Base-by-base conservation (phyloP, 495 filamentous ascomycete genomes). In the Rhypophila decipiens region DNA sequence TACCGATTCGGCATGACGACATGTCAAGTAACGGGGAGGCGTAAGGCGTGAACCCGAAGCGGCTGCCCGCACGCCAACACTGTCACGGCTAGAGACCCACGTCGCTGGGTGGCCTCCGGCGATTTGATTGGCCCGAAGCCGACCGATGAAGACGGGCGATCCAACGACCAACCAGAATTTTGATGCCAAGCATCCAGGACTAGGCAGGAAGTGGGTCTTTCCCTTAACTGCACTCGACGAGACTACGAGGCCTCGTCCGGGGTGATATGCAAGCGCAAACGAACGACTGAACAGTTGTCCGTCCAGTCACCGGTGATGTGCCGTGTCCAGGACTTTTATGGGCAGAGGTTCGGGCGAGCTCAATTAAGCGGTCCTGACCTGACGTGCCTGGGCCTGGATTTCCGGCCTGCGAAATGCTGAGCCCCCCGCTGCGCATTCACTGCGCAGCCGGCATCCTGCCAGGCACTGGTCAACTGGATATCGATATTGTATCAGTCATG, bases 341-440 rank as follows among this genome's bases (percentile, higher is more conserved):
- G 36, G n/a, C n/a, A n/a, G n/a, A n/a, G n/a, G n/a, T n/a, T n/a
- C n/a, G n/a, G n/a, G n/a, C n/a, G n/a, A n/a, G n/a, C n/a, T n/a
- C n/a, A 8, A 7, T 13, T n/a, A 20, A 33, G 24, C 43, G 29
- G 43, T 45, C 43, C 43, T 45, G 29, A 33, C 43, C 43, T 45
- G 41, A 15, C 4, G 15, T 17, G 18, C 10, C 4, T 22, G 39
- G 35, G 35, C 35, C 35, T 36, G 19, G 29, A 18, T 20, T 22
- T 19, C 24, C 13, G 27, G 24, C 22, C 24, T 17, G 17, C 24
- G 20, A 18, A 18, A 20, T 15, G 43, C 43, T 45, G 29, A 45
- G 43, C 43, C 43, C 24, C 24, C 15, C 38, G 20, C 38, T 45
- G 43, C 43, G 43, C 31, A 45, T 29, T 21, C n/a, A 45, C 35